Conservation (phyloP, 768 basidiomycete genomes). For the Termitomyces sp. region DNA sequence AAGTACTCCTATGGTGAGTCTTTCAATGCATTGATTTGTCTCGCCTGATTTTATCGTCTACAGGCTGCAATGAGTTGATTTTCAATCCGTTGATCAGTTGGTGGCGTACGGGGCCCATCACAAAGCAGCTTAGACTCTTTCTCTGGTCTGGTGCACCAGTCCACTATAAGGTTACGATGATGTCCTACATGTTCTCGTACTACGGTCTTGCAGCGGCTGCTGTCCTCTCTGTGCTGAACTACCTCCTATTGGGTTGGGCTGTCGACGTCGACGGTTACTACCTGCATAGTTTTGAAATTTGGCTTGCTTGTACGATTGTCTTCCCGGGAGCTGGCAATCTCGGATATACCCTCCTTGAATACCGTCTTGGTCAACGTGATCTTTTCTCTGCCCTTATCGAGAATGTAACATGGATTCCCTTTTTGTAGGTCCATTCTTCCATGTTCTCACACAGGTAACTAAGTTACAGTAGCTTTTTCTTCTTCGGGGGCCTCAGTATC, state of each 20-base stretch:
- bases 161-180: constrained; percentile 81
- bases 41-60: not conserved
- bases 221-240: constrained; percentile 62
- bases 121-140: constrained; percentile 71
- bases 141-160: constrained; percentile 73
- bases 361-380: constrained; percentile 56
- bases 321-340: constrained; percentile 68
- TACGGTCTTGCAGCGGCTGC: constrained; percentile 64
- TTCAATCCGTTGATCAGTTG: constrained; percentile 81
- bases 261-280: constrained; percentile 66
- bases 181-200: constrained; percentile 64
- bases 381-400: constrained; percentile 47
- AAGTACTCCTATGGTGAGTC: constrained; percentile 72
- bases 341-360: constrained; percentile 64
- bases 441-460: constrained; percentile 6
- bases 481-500: constrained; percentile 72
- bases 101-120: constrained; percentile 80
- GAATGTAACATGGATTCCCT: constrained; percentile 62
- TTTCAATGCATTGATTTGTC: not conserved
- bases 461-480: constrained; percentile 53
- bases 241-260: constrained; percentile 60
- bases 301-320: constrained; percentile 67
- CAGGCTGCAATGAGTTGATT: constrained; percentile 72
- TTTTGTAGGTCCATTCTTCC: constrained; percentile 53
- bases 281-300: constrained; percentile 68